phyloP scores from a whole-genome alignment of 1,284 basidiomycete genomes.

The Rhodotorula sp. region DNA sequence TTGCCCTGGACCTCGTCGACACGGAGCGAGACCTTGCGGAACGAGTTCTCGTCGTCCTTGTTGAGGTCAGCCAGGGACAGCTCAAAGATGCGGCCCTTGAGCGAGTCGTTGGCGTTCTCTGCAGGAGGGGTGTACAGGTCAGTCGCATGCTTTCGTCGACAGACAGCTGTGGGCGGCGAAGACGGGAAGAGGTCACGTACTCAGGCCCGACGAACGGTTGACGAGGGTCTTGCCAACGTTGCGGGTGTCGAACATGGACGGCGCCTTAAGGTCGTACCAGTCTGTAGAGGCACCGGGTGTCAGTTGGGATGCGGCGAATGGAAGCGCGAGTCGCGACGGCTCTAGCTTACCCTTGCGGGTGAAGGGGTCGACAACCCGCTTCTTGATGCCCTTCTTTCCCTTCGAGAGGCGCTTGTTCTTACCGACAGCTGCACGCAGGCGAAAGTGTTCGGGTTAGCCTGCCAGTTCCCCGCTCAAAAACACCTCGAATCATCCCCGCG shows the following conservation, averaged over 20 bases:
- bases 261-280: constrained; percentile 99
- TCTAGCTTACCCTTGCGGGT: constrained; percentile 78
- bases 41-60: constrained; percentile 99
- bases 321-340: not conserved
- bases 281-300: constrained; percentile 57
- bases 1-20: constrained; percentile 98
- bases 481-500: not conserved
- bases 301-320: not conserved
- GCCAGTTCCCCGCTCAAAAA: not conserved
- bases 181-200: not conserved
- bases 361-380: constrained; percentile 99
- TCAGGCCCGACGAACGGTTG: constrained; percentile 94
- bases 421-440: constrained; percentile 48
- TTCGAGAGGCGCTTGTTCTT: constrained; percentile 99
- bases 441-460: not conserved
- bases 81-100: constrained; percentile 97
- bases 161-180: not conserved
- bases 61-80: constrained; percentile 96
- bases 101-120: constrained; percentile 97
- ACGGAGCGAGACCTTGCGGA: constrained; percentile 99
- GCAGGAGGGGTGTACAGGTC: not conserved
- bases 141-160: constrained; percentile 68
- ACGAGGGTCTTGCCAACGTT: constrained; percentile 98
- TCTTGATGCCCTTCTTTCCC: constrained; percentile 99
- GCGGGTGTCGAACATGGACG: constrained; percentile 94